A percentile compares a stretch with the other conserved stretches of the same genome.
Evolutionary conservation across 768 basidiomycete genomes (phyloP).

Genomic region (Amanita pallidorosea): DNA sequence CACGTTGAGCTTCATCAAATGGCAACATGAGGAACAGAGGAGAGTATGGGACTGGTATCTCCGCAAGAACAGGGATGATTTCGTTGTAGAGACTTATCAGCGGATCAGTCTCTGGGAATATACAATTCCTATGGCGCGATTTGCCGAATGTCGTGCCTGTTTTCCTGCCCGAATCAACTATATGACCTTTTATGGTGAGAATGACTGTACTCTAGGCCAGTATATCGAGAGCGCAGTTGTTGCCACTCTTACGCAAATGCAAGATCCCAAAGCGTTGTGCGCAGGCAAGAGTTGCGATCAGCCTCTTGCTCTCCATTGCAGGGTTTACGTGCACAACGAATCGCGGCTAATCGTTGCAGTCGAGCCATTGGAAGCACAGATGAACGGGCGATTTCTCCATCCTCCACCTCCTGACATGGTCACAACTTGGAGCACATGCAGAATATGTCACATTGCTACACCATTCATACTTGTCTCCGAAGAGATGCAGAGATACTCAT

Average conservation of each 20-base stretch:
- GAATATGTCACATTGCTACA: slow-evolving; percentile 65
- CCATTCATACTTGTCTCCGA: slow-evolving; percentile 85
- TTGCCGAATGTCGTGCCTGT: slow-evolving; percentile 61
- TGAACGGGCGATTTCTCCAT: slow-evolving; percentile 43
- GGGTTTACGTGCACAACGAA: slow-evolving; percentile 85
- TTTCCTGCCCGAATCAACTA: slow-evolving; percentile 65
- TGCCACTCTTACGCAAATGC: slow-evolving; percentile 56
- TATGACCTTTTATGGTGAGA: slow-evolving; percentile 85
- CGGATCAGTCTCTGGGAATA: slow-evolving; percentile 74
- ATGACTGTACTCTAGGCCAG: slow-evolving; percentile 87
- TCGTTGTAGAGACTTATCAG: slow-evolving; percentile 90
- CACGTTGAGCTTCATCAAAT: slow-evolving; percentile 55
- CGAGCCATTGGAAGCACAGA: slow-evolving; percentile 81
- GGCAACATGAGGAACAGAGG: slow-evolving; percentile 78
- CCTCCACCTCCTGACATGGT: slow-evolving; percentile 62
- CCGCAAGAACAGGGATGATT: slow-evolving; percentile 75
- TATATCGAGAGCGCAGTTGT: slow-evolving; percentile 77
- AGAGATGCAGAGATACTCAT: slow-evolving; percentile 90
- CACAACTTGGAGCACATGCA: slow-evolving; percentile 88
- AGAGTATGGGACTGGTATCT: slow-evolving; percentile 96
- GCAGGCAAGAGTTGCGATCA: slow-evolving; percentile 78
- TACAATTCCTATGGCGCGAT: slow-evolving; percentile 63
- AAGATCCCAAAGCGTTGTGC: slow-evolving; percentile 71
- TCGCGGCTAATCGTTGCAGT: slow-evolving; percentile 75
- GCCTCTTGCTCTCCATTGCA: slow-evolving; percentile 74